These are phyloP conservation scores for Raddia distichophylla DNA, from an alignment of 176 grass and related monocot genomes.

Conservation along the genomic window DNA sequence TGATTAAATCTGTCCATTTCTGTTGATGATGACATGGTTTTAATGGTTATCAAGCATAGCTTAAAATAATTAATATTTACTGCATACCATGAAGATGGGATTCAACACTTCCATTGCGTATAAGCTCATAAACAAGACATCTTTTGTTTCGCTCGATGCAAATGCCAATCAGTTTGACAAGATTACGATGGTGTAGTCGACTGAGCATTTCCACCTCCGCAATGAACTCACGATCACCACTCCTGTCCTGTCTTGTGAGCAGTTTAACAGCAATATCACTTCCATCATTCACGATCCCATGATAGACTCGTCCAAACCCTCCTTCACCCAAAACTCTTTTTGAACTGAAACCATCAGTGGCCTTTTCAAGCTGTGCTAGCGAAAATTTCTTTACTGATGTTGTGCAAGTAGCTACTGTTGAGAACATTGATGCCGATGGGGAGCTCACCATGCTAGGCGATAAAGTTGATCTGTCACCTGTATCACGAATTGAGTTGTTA, in stretches of 20 bases:
- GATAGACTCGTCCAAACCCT: slow-evolving; percentile 92
- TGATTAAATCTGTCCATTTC: slow-evolving; percentile 3
- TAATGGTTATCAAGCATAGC: background rate
- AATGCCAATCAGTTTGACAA: slow-evolving; percentile 95
- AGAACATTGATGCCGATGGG: slow-evolving; percentile 62
- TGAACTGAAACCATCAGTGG: slow-evolving; percentile 81
- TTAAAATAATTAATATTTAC: slow-evolving; percentile 27
- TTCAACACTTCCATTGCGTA: slow-evolving; percentile 91
- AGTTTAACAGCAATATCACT: slow-evolving; percentile 93
- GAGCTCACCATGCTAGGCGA: slow-evolving; percentile 77
- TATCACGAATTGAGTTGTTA: slow-evolving; percentile 43
- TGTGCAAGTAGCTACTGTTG: slow-evolving; percentile 67
- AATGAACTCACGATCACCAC: slow-evolving; percentile 87
- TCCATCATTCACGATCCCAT: slow-evolving; percentile 66
- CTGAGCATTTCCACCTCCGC: slow-evolving; percentile 95
- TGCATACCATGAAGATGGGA: slow-evolving; percentile 95
- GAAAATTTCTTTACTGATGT: slow-evolving; percentile 80
- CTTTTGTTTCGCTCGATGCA: slow-evolving; percentile 82
- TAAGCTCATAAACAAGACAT: slow-evolving; percentile 93
- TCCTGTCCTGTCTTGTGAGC: slow-evolving; percentile 79
- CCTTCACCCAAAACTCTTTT: slow-evolving; percentile 80
- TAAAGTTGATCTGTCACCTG: slow-evolving; percentile 66
- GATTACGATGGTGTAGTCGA: slow-evolving; percentile 89
- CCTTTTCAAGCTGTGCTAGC: slow-evolving; percentile 73
- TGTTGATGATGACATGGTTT: background rate